Percentiles rank a stretch among this genome's conserved stretches.
phyloP scores from a whole-genome alignment of 2,329 filamentous ascomycete species.

The Amylocarpus encephaloides region DNA sequence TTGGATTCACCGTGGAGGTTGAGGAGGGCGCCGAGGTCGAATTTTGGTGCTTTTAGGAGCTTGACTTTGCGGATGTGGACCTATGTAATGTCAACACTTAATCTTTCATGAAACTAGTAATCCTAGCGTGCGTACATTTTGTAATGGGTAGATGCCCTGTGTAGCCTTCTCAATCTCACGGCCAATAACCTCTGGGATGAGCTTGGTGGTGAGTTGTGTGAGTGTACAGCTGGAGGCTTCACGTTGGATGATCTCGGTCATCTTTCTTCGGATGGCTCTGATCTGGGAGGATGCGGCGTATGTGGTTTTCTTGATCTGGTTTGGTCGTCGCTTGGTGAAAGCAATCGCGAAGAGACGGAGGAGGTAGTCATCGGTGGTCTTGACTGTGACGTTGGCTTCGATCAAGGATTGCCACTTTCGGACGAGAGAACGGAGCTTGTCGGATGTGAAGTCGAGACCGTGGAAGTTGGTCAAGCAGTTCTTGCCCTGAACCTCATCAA shows the following conservation, averaged over 20 bases:
- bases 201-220: conserved; percentile 93
- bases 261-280: conserved; percentile 97
- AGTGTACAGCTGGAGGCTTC: conserved; percentile 94
- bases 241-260: conserved; percentile 97
- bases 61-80: conserved; percentile 99
- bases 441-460: conserved; percentile 99
- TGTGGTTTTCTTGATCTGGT: conserved; percentile 99
- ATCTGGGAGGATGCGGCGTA: conserved; percentile 97
- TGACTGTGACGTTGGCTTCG: conserved; percentile 99
- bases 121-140: conserved; percentile 66
- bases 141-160: conserved; percentile 98
- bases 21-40: conserved; percentile 94
- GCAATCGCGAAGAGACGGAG: conserved; percentile 97
- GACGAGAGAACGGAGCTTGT: conserved; percentile 98
- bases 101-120: not conserved
- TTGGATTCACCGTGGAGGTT: conserved; percentile 95
- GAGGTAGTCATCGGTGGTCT: conserved; percentile 99
- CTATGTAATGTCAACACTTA: conserved; percentile 46
- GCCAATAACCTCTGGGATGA: conserved; percentile 98
- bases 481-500: conserved; percentile 99
- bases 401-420: conserved; percentile 99
- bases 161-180: conserved; percentile 99
- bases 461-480: conserved; percentile 99
- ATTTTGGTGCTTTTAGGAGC: conserved; percentile 97
- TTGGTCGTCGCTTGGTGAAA: conserved; percentile 98